Conservation (phyloP, 352 stramenopile species). For the Phytopythium litorale region DNA sequence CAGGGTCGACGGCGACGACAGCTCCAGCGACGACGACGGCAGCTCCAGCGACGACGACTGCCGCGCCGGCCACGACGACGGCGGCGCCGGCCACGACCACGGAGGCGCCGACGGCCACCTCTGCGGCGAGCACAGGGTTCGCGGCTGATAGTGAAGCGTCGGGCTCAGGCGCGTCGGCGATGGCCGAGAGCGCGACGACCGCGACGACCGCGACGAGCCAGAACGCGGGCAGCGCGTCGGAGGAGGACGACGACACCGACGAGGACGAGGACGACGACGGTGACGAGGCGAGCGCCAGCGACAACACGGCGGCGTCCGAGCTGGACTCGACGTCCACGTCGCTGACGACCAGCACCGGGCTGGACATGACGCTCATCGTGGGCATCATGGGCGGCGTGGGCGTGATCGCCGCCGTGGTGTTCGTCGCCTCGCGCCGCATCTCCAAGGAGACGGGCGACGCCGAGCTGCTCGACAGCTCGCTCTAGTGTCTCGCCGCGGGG, state of each 20-base stretch:
- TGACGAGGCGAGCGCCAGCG: background rate
- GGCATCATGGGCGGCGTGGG: constrained; percentile 55
- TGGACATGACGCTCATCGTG: constrained; percentile 52
- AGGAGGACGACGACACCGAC: background rate
- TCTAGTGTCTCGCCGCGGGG: constrained; percentile 2
- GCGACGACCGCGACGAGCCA: background rate
- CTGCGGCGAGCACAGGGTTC: background rate
- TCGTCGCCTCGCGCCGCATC: constrained; percentile 53
- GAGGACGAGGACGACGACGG: background rate
- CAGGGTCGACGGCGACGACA: background rate
- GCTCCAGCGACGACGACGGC: background rate
- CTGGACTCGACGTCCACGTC: constrained; percentile 11
- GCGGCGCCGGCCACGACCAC: background rate
- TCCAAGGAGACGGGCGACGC: constrained; percentile 45
- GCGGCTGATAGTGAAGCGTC: background rate
- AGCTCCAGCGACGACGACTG: background rate
- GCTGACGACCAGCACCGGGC: constrained; percentile 16
- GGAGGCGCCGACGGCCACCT: background rate
- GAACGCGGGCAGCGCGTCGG: background rate
- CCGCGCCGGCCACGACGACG: background rate
- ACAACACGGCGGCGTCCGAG: constrained; percentile 10
- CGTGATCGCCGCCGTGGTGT: constrained; percentile 40
- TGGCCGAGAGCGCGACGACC: constrained; percentile 2
- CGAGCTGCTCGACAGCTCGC: constrained; percentile 19
- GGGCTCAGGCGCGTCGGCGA: background rate